A percentile compares a stretch with the other conserved stretches of the same genome.
Conservation (phyloP, 2,329 filamentous ascomycete species). For the Penicillium palitans region DNA sequence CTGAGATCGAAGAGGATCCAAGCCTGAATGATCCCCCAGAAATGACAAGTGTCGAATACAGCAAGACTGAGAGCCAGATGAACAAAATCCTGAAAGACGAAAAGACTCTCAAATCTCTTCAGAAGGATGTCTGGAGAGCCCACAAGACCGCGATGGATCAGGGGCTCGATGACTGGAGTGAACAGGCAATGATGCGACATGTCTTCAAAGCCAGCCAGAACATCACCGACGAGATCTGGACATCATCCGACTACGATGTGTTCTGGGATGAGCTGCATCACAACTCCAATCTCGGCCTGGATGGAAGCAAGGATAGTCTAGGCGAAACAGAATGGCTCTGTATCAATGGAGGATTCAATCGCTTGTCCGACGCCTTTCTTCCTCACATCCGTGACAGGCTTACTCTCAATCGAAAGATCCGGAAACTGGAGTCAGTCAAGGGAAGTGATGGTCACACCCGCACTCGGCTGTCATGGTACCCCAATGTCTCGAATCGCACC, state of each 20-base stretch:
- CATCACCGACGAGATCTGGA: conserved; percentile 40
- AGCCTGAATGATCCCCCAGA: conserved; percentile 18
- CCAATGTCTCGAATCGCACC: conserved; percentile 24
- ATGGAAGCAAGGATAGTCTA: conserved; percentile 27
- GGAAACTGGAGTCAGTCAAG: conserved; percentile 22
- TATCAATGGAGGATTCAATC: conserved; percentile 39
- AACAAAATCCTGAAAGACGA: conserved; percentile 20
- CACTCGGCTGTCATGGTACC: conserved; percentile 28
- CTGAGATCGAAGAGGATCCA: conserved; percentile 21
- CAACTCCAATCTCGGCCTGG: conserved; percentile 36
- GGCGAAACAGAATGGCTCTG: conserved; percentile 32
- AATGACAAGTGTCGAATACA: conserved; percentile 16
- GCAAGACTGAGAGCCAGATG: conserved; percentile 16
- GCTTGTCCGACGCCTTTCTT: conserved; percentile 39
- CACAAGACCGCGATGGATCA: conserved; percentile 27
- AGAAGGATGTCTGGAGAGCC: conserved; percentile 25
- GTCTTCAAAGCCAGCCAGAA: conserved; percentile 39
- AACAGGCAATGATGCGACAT: conserved; percentile 33
- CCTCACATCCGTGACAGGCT: conserved; percentile 33
- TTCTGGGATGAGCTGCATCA: conserved; percentile 39
- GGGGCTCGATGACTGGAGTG: conserved; percentile 29
- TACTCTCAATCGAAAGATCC: conserved; percentile 26
- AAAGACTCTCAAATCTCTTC: conserved; percentile 22
- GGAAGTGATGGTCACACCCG: conserved; percentile 11
- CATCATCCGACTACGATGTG: conserved; percentile 34